Evolutionary conservation across 345 rosid species (phyloP), one percentile per base, ranked within the genome.

Genomic region (Brassica juncea): DNA sequence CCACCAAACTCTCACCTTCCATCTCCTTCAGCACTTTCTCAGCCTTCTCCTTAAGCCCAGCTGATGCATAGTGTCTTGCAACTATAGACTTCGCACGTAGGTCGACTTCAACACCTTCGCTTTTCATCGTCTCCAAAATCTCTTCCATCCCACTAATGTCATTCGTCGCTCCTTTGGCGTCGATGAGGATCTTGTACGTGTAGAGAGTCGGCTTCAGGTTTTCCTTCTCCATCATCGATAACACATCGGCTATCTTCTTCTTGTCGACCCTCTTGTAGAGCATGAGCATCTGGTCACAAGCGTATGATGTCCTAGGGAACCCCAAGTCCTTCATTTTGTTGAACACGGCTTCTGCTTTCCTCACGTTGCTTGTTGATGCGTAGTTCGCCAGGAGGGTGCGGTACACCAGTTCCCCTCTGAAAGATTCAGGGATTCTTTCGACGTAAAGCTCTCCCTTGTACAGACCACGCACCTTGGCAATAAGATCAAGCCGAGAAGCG

Each of bases 201-300:
- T 83, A 74, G 35, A 77, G 81, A 12, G 88, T 69, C 14, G 97
- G 98, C 82, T 87, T 89, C 63, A 93, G 81, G 74, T 90, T 85
- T 87, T 95, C 97, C 71, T 90, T 90, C 87, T 95, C 99, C 97
- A 95, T 91, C 64, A 93, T 70, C 52, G 89, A 73, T 83, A 96
- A 80, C 5, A 92, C 83, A 79, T 92, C 92, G 49, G 93, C 88
- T 55, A 96, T 89, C 84, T 90, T 96, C 87, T 92, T 91, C 88
- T 83, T 92, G 88, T 96, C 92, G 54, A 81, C 64, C 78, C 89
- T 88, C 84, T 85, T 90, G 82, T 91, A 93, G 23, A 95, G 93
- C 21, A 79, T 85, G n/a, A 96, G 91, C 82, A 96, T 83, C 89
- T 90, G 97, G 84, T 93, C 85, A 80, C 94, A 96, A 42, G 97